Base-by-base conservation (phyloP, 2,329 filamentous ascomycete species). In the Chrysoporthe deuterocubensis region DNA sequence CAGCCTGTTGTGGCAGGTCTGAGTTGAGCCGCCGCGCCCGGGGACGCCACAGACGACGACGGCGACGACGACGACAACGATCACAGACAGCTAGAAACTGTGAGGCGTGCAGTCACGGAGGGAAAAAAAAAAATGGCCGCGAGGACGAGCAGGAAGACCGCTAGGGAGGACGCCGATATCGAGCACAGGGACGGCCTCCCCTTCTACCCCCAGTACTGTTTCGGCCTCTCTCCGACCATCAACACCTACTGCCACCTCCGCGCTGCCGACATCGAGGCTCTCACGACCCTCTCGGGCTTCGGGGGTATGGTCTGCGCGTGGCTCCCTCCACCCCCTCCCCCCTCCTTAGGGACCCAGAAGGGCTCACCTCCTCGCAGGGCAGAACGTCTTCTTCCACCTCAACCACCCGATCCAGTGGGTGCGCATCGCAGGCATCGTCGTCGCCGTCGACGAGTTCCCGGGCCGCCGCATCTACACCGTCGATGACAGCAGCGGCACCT, bases 351-450 rank as follows among this genome's bases (percentile, higher is more conserved):
- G 26, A 16, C 4, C 7, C 11, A 4, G n/a, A 5, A 18, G 21
- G 7, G 21, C 59, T 85, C 73, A 40, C n/a, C 2, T 42, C 13
- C 21, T 14, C 81, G 85, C 40, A 81, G 85, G 83, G 61, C 84
- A 87, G 73, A 80, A 84, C 71, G 81, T 90, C 44, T 90, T 84
- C 75, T 93, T 94, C 77, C 84, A 89, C 79, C 78, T 83, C 62
- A 94, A 94, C 76, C 88, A 94, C 72, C 92, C 92, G 0, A 88
- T 95, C 72, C 88, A 89, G 83, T 94, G 90, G 87, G 86, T 92
- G 64, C 89, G 90, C 70, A 78, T 94, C 43, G 85, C 89, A 8
- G 92, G 92, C 42, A 78, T 93, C 9, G 84, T 95, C 32, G 89
- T 94, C 66, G 87, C 85, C 14, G 78, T 88, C 46, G 84, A 88